Conservation (phyloP, 441 rosid species). For the Populus hybrid region DNA sequence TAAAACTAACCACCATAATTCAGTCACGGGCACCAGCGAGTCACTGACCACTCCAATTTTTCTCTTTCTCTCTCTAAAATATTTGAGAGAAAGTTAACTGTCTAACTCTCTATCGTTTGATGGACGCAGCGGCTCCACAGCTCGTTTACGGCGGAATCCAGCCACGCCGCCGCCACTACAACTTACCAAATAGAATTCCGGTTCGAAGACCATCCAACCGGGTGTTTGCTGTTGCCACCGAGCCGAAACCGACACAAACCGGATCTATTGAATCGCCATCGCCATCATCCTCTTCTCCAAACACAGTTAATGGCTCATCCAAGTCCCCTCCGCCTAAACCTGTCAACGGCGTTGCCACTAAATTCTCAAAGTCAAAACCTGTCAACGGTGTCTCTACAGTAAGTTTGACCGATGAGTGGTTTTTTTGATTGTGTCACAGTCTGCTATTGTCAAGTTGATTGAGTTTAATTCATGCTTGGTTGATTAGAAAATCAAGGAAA, state of each 20-base stretch:
- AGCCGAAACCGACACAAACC: constrained; percentile 57
- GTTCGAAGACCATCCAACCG: constrained; percentile 34
- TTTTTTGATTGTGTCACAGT: not conserved
- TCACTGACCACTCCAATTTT: not conserved
- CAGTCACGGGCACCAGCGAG: not conserved
- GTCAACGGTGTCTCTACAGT: constrained; percentile 70
- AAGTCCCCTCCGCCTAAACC: constrained; percentile 28
- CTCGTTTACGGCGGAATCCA: constrained; percentile 63
- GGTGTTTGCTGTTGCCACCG: constrained; percentile 66
- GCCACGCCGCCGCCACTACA: constrained; percentile 38
- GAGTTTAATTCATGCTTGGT: not conserved
- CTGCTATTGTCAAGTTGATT: not conserved
- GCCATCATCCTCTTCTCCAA: constrained; percentile 10
- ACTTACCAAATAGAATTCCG: constrained; percentile 26
- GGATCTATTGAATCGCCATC: constrained; percentile 27
- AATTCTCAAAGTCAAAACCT: constrained; percentile 20
- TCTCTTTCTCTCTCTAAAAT: constrained; percentile 3
- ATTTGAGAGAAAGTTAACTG: not conserved
- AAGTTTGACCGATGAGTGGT: not conserved
- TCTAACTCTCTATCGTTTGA: constrained; percentile 13
- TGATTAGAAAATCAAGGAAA: not conserved
- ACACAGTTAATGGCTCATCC: constrained; percentile 42
- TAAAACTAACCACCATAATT: not conserved
- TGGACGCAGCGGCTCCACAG: constrained; percentile 64
- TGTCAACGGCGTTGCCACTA: constrained; percentile 32